phyloP scores from a whole-genome alignment of 805 yeast species.

The Ogataea trehalophila region DNA sequence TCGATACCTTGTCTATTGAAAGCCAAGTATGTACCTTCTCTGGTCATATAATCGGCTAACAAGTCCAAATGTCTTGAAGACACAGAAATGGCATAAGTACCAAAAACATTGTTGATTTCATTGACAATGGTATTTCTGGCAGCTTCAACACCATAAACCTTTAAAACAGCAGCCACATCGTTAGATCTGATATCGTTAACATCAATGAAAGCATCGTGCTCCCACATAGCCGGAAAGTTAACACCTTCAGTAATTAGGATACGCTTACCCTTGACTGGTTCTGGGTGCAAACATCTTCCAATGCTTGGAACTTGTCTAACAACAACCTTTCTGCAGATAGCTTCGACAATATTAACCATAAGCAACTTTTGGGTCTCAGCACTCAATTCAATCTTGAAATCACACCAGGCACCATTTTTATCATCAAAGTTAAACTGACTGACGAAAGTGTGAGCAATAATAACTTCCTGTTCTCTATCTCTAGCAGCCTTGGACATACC shows the following conservation, averaged over 20 bases:
- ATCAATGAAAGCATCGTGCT: constrained; percentile 86
- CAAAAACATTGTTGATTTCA: constrained; percentile 93
- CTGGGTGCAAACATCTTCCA: constrained; percentile 89
- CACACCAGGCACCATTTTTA: constrained; percentile 85
- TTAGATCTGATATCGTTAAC: constrained; percentile 87
- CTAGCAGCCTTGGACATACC: constrained; percentile 57
- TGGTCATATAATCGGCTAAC: constrained; percentile 98
- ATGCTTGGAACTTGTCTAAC: constrained; percentile 88
- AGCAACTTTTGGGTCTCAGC: constrained; percentile 87
- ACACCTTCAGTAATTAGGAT: constrained; percentile 95
- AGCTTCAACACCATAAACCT: constrained; percentile 96
- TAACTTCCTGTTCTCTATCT: constrained; percentile 81
- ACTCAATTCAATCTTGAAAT: constrained; percentile 75
- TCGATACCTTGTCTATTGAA: constrained; percentile 99
- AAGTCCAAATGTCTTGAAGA: constrained; percentile 91
- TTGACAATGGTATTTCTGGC: constrained; percentile 96
- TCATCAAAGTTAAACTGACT: constrained; percentile 88
- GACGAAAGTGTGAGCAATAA: constrained; percentile 67
- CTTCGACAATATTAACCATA: constrained; percentile 96
- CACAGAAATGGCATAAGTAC: constrained; percentile 92
- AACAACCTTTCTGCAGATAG: constrained; percentile 81
- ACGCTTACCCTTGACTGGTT: constrained; percentile 64
- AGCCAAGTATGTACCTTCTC: constrained; percentile 95
- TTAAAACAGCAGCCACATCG: constrained; percentile 86
- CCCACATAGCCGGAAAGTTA: constrained; percentile 97